A percentile compares a stretch with the other conserved stretches of the same genome.
phyloP scores from a whole-genome alignment of 2,329 filamentous ascomycete genomes.

The Corniculantispora saksenae region DNA sequence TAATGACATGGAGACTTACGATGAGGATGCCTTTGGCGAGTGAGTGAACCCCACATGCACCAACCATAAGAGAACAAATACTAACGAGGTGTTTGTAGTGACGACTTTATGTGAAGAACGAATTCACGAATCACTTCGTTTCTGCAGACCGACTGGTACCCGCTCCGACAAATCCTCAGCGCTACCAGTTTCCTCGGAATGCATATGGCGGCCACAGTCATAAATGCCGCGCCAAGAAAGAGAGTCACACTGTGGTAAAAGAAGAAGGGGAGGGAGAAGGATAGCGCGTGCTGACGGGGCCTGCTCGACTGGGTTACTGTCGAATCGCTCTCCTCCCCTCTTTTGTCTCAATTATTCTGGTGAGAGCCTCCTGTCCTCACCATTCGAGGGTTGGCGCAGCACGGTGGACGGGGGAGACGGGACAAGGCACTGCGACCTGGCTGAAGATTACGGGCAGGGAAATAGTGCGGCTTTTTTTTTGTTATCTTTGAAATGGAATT shows the following conservation, averaged over 20 bases:
- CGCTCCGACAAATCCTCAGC: conserved; percentile 4
- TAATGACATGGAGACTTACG: conserved; percentile 76
- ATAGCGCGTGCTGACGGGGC: neutral
- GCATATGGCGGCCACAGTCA: conserved; percentile 1
- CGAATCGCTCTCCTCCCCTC: neutral
- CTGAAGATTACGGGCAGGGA: neutral
- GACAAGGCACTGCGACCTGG: neutral
- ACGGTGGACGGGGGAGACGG: neutral
- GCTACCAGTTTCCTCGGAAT: conserved; percentile 4
- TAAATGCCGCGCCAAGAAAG: conserved; percentile 16
- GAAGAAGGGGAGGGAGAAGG: neutral
- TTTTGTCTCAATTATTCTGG: neutral
- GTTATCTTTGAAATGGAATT: neutral
- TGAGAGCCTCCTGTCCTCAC: neutral
- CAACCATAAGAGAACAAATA: neutral
- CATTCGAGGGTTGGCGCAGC: neutral
- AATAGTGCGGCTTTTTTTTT: neutral
- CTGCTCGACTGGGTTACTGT: neutral
- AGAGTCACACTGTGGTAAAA: neutral
- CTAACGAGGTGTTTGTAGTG: conserved; percentile 7
- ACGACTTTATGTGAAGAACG: conserved; percentile 20
- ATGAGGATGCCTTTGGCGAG: conserved; percentile 80
- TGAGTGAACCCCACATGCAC: conserved; percentile 49
- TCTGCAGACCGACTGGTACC: conserved; percentile 11
- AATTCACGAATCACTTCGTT: neutral